A percentile compares a stretch with the other conserved stretches of the same genome.
These are phyloP conservation scores for Herpotrichia juniperi DNA, from an alignment of 2,329 filamentous ascomycete species.

Conservation along the genomic window DNA sequence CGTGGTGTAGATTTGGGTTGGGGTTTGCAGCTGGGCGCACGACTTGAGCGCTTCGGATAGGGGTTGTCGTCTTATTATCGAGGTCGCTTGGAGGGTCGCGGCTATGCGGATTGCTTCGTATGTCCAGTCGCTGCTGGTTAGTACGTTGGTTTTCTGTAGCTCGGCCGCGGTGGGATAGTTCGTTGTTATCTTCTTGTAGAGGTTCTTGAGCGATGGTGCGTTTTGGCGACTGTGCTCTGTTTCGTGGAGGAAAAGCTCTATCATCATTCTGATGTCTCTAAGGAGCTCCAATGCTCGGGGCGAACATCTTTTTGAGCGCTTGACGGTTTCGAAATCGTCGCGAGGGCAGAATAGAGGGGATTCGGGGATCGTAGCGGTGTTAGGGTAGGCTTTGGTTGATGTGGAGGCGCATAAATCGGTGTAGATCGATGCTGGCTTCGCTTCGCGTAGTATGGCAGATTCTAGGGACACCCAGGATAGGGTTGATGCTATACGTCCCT, in stretches of 20 bases:
- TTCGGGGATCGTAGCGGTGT: slow-evolving; percentile 36
- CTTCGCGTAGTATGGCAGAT: slow-evolving; percentile 40
- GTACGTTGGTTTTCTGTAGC: slow-evolving; percentile 13
- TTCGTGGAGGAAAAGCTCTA: slow-evolving; percentile 33
- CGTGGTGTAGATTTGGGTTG: background rate
- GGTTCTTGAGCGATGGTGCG: slow-evolving; percentile 18
- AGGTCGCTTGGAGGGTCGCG: slow-evolving; percentile 37
- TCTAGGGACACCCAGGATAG: slow-evolving; percentile 39
- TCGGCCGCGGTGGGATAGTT: slow-evolving; percentile 22
- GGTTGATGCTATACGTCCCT: slow-evolving; percentile 38
- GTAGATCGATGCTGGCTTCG: slow-evolving; percentile 32
- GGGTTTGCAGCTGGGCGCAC: slow-evolving; percentile 6
- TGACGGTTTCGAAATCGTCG: slow-evolving; percentile 31
- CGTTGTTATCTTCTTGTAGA: slow-evolving; percentile 27
- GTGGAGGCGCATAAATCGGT: slow-evolving; percentile 25
- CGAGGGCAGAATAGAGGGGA: slow-evolving; percentile 44
- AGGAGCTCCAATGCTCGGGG: slow-evolving; percentile 28
- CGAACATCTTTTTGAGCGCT: slow-evolving; percentile 22
- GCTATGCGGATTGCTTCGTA: slow-evolving; percentile 46
- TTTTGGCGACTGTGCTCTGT: slow-evolving; percentile 24
- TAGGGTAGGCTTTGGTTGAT: slow-evolving; percentile 19
- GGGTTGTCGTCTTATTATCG: slow-evolving; percentile 31
- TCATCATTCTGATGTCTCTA: slow-evolving; percentile 35
- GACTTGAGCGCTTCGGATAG: slow-evolving; percentile 33
- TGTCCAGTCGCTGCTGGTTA: slow-evolving; percentile 30